Base-by-base conservation (phyloP, 768 basidiomycete species). In the Pisolithus orientalis region DNA sequence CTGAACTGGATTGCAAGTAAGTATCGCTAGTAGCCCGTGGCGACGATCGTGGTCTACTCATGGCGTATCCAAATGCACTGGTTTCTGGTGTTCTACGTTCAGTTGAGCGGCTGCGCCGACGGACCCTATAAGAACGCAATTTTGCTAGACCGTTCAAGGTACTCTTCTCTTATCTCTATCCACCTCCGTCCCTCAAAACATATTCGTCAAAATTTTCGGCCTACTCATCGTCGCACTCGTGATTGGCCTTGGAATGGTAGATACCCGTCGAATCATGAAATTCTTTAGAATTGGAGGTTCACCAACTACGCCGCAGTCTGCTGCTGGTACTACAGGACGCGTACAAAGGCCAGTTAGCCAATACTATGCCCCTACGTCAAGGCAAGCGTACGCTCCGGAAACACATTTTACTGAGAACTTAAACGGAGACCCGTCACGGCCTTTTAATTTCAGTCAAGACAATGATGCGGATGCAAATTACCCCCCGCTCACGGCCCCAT, bases 401-500 rank as follows among this genome's bases (percentile, higher is more conserved):
- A 24, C 39, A 24, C 21, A 21, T 7, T 34, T 10, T 47, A 46
- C 5, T 10, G 10, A n/a, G 6, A 8, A 3, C 13, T 10, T 28
- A 34, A 8, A 57, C 54, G 28, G 60, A 24, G 7, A 34, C 6
- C 46, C 9, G 2, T 40, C n/a, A 27, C 59, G 59, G 7, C 49
- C 54, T 39, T 45, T 49, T 16, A 50, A 43, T 45, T 24, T 27
- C 6, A 50, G 52, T n/a, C 54, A 38, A 24, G 37, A 34, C 27
- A 53, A 55, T 45, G 50, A 53, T 46, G 24, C 44, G 21, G 60
- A 57, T 6, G 49, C 37, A 7, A 54, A 70, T 43, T 68, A 68
- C 50, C 68, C 66, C 28, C 68, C 68, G 5, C 62, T 70, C 27
- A 68, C 66, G 0, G 66, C 68, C 24, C 66, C 68, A 6, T 59